Conservation (phyloP, 805 yeast genomes). For the Yamadazyma takamatsuzukensis region DNA sequence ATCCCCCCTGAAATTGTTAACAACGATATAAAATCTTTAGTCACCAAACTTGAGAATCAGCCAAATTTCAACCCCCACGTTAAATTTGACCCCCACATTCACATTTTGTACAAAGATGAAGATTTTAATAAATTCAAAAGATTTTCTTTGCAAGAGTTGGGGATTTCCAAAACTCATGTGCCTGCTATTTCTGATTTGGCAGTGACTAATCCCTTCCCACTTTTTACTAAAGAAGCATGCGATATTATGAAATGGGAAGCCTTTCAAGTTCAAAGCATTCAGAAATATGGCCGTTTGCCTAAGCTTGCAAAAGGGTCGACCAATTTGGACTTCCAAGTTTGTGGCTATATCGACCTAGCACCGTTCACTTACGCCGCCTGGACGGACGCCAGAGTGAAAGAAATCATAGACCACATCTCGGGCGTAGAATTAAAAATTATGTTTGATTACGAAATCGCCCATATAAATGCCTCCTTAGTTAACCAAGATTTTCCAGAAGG, state of each 20-base stretch:
- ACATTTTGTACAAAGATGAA: slow-evolving; percentile 10
- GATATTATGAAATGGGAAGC: slow-evolving; percentile 27
- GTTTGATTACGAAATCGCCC: slow-evolving; percentile 26
- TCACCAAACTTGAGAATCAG: slow-evolving; percentile 7
- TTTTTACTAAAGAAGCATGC: slow-evolving; percentile 27
- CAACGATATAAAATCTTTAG: slow-evolving; percentile 9
- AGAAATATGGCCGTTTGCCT: slow-evolving; percentile 23
- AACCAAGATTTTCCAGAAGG: slow-evolving; percentile 10
- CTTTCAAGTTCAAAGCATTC: slow-evolving; percentile 18
- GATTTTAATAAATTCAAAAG: slow-evolving; percentile 30
- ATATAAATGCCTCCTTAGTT: slow-evolving; percentile 21
- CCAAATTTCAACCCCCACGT: slow-evolving; percentile 10
- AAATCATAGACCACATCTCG: slow-evolving; percentile 21
- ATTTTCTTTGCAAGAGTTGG: slow-evolving; percentile 34
- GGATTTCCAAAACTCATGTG: slow-evolving; percentile 32
- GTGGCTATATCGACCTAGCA: slow-evolving; percentile 20
- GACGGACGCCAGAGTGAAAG: slow-evolving; percentile 25
- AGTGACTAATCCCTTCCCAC: slow-evolving; percentile 25
- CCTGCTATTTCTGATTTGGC: slow-evolving; percentile 32
- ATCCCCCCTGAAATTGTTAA: slow-evolving; percentile 9
- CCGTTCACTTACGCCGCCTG: slow-evolving; percentile 25
- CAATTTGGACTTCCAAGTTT: slow-evolving; percentile 23
- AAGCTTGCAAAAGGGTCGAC: slow-evolving; percentile 22
- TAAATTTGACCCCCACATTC: slow-evolving; percentile 10
- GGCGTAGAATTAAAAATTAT: slow-evolving; percentile 24